Evolutionary conservation across 2,329 filamentous ascomycete genomes (phyloP), one percentile per base, ranked within the genome.

Genomic region (Pyrenophora graminea): DNA sequence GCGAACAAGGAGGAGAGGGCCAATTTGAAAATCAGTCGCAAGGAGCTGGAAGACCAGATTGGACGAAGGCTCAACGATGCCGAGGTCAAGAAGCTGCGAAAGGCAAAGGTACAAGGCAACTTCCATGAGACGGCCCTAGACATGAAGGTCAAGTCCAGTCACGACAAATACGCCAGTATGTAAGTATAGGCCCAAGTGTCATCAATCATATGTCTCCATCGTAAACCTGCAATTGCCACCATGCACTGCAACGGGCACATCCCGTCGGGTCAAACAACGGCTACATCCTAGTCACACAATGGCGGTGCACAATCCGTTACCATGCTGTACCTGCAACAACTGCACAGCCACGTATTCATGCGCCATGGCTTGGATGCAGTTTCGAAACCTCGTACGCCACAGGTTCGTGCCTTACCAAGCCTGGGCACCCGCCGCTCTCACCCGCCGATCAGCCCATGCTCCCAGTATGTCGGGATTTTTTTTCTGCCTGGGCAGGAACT

Each of bases 131-230:
- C 84, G 62, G 75, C 97, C 66, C 75, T 97, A 59, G 87, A 95
- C 75, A 79, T 97, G 48, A 94, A 93, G 74, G 88, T 94, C 25
- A 96, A 96, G 78, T 86, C 86, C 48, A 96, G 96, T 77, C 92
- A 73, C 45, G 70, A 73, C 58, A 73, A 72, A 48, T 73, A 71
- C 48, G 70, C 69, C 27, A 63, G 58, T 30, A 60, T 60, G 58
- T 62, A 50, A 59, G 25, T 27, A 27, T 27, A 34, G 19, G 10
- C n/a, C 18, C 4, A 18, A 25, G 4, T 17, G 5, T 18, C n/a
- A 23, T 21, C 33, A 27, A 23, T 33, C 21, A 44, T 19, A 25
- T 27, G 23, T 8, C 15, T 18, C n/a, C 30, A 40, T 6, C 18
- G 30, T 41, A 18, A 27, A 18, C 10, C 34, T 18, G 18, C 39